Conservation (phyloP, 345 rosid genomes). For the Salix suchowensis region DNA sequence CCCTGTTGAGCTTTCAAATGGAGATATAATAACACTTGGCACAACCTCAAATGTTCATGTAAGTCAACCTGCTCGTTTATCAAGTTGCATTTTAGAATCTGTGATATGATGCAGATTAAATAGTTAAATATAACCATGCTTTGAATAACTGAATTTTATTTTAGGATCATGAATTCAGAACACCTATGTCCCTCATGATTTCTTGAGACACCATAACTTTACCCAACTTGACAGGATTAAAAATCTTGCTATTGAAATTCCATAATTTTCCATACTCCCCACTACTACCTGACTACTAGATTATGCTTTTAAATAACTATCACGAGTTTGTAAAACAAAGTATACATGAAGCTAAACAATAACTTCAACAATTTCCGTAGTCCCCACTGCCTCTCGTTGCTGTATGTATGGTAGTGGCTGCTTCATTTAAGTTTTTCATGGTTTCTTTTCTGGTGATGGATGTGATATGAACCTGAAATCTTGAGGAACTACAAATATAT, state of each 20-base stretch:
- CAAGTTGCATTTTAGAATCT: not conserved
- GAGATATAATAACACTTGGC: constrained; percentile 82
- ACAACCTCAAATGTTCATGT: constrained; percentile 68
- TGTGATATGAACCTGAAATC: not conserved
- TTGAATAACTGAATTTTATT: not conserved
- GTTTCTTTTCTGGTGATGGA: not conserved
- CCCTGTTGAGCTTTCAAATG: constrained; percentile 71
- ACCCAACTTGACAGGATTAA: not conserved
- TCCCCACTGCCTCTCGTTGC: not conserved
- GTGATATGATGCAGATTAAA: not conserved
- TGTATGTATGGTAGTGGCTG: not conserved
- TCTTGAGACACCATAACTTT: not conserved
- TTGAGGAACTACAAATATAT: too few species aligned
- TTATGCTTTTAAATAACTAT: not conserved
- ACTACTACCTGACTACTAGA: not conserved
- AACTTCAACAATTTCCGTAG: not conserved
- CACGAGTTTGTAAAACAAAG: not conserved
- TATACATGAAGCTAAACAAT: not conserved
- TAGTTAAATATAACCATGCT: not conserved
- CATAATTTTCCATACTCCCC: not conserved
- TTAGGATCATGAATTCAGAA: not conserved
- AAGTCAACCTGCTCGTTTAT: constrained; percentile 30
- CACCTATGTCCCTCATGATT: not conserved
- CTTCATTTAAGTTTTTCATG: not conserved
- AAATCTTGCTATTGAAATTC: not conserved